Conservation (phyloP, 202 grass and related monocot species). For the Saccharum hybrid region DNA sequence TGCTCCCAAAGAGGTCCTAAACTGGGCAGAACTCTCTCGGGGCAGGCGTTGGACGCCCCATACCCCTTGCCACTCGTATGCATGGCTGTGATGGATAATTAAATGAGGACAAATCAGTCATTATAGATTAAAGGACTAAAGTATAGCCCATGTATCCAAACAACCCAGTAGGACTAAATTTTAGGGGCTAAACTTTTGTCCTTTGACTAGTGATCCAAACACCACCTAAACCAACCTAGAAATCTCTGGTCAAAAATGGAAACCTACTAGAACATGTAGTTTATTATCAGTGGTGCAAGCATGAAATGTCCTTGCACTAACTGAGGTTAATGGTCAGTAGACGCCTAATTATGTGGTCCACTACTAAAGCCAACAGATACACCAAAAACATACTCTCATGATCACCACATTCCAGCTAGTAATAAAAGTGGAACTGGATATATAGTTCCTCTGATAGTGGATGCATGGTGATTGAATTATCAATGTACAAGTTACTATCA, state of each 20-base stretch:
- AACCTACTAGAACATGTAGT: conserved; percentile 36
- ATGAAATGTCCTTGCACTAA: conserved; percentile 36
- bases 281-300: conserved; percentile 17
- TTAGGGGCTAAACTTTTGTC: too few species aligned
- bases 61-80: too few species aligned
- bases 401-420: background rate
- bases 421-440: conserved; percentile 13
- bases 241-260: conserved; percentile 47
- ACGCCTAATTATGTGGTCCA: conserved; percentile 56
- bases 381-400: background rate
- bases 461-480: conserved; percentile 11
- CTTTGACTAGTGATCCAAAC: too few species aligned
- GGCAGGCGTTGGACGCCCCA: too few species aligned
- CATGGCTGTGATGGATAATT: too few species aligned
- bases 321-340: conserved; percentile 39
- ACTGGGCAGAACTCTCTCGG: too few species aligned
- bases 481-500: conserved; percentile 43
- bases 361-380: conserved; percentile 41
- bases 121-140: too few species aligned
- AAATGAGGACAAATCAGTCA: too few species aligned
- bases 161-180: too few species aligned
- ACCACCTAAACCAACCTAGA: conserved; percentile 23
- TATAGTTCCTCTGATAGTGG: conserved; percentile 43
- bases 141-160: too few species aligned
- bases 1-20: too few species aligned